Evolutionary conservation across 352 stramenopile genomes (phyloP).

Genomic region (Phytophthora foliorum): DNA sequence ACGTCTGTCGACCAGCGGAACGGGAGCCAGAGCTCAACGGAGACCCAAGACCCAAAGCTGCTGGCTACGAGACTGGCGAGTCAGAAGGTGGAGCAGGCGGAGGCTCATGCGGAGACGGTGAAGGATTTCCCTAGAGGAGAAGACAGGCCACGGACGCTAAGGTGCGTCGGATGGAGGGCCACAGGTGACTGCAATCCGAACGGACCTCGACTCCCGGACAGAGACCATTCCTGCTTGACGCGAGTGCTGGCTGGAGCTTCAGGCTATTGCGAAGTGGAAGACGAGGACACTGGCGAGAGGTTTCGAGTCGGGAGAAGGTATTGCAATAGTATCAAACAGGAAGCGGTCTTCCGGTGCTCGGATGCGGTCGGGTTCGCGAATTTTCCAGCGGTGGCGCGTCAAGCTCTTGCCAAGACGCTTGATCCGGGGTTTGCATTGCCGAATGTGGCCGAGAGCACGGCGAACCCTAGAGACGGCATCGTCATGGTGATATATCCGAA

Average conservation of each 20-base stretch:
- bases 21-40: not conserved
- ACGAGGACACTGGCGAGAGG: conserved; percentile 30
- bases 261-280: conserved; percentile 58
- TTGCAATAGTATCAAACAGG: conserved; percentile 38
- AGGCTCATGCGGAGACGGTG: conserved; percentile 17
- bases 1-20: conserved; percentile 8
- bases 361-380: conserved; percentile 48
- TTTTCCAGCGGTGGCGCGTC: conserved; percentile 30
- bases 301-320: conserved; percentile 37
- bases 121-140: conserved; percentile 20
- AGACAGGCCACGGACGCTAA: conserved; percentile 1
- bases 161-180: conserved; percentile 34
- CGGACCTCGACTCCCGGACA: conserved; percentile 15
- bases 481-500: conserved; percentile 65
- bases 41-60: not conserved
- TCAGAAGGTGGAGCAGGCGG: conserved; percentile 8
- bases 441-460: conserved; percentile 12
- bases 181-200: conserved; percentile 32
- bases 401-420: conserved; percentile 10
- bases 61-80: conserved; percentile 1
- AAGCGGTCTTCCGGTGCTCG: conserved; percentile 48
- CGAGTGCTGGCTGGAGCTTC: conserved; percentile 27
- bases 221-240: conserved; percentile 27
- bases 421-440: conserved; percentile 15
- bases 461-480: conserved; percentile 41